Evolutionary conservation across 78 protist species (phyloP), one percentile per base, ranked within the genome.

Genomic region (Tieghemostelium lacteum): DNA sequence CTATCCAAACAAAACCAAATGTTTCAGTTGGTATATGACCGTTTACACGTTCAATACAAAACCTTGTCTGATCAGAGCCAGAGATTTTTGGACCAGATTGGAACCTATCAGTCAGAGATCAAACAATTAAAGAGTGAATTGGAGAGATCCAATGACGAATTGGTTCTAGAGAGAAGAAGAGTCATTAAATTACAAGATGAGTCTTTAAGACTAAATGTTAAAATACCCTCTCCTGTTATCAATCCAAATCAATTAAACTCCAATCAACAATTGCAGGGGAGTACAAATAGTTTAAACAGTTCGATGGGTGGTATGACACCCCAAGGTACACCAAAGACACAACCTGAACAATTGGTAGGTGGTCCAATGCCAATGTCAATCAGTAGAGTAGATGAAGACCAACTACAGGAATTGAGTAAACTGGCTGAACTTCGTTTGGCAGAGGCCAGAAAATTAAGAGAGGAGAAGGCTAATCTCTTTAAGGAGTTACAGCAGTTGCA

Each of bases 391-490:
- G 42, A 29, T 7, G 91, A 83, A 42, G 91, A 83, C 28, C 42
- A 36, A 20, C 22, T 55, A 17, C 37, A 34, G 1, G 91, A 83
- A 29, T 50, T 83, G 1, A 42, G 37, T n/a, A 52, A 50, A 8
- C 76, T 69, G 42, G 63, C 78, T 10, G 91, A 83, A 17, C 20
- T 34, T 16, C 31, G 91, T 39, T 31, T 83, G 17, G 17, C 26
- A 8, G 91, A 83, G n/a, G 91, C 91, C 8, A 54, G 91, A 34
- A 83, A 83, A 42, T 57, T 83, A 40, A 73, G 91, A 29, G 91
- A 83, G n/a, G 91, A 83, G 33, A 83, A 83, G 33, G 91, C 91
- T 17, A 83, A 67, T 45, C 33, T 83, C 26, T 36, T 69, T 52
- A 83, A 83, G 57, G 91, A 83, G 26, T 60, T 83, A 37, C 77